Evolutionary conservation across 768 basidiomycete genomes (phyloP).

Genomic region (Phlebiopsis flavidoalba): DNA sequence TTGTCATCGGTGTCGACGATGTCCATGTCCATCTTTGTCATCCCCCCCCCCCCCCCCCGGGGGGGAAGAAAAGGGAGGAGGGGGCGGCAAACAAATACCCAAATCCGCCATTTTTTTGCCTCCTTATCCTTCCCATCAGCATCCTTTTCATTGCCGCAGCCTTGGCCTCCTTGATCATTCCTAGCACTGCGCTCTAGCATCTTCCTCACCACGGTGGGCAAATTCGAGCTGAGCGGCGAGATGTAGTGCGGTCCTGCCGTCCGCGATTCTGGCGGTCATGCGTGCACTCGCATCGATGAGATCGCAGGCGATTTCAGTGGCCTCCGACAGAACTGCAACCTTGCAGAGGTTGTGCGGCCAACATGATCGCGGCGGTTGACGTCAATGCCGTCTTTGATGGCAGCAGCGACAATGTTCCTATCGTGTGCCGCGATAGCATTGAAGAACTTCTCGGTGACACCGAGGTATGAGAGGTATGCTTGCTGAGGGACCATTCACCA

Average conservation of each 20-base stretch:
- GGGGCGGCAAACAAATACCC: too few relatives aligned
- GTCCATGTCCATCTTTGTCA: conserved; percentile 17
- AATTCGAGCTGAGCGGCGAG: conserved; percentile 48
- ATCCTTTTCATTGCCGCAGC: conserved; percentile 15
- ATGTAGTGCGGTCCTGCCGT: conserved; percentile 52
- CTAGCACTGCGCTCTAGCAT: conserved; percentile 43
- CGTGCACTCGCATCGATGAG: conserved; percentile 52
- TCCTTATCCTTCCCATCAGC: conserved; percentile 19
- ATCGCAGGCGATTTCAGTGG: conserved; percentile 40
- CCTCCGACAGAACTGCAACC: conserved; percentile 46
- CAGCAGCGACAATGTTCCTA: conserved; percentile 30
- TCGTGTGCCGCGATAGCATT: conserved; percentile 46
- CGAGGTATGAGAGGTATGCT: conserved; percentile 48
- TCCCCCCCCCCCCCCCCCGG: too few relatives aligned
- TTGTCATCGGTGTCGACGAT: conserved; percentile 9
- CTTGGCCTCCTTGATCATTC: conserved; percentile 20
- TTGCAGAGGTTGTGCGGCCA: conserved; percentile 56
- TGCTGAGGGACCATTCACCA: conserved; percentile 61
- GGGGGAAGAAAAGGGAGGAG: background rate
- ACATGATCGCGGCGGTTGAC: conserved; percentile 56
- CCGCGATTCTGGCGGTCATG: conserved; percentile 51
- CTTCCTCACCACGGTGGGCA: conserved; percentile 38
- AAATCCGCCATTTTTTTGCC: too few relatives aligned
- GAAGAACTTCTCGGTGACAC: conserved; percentile 50
- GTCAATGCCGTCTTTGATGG: conserved; percentile 40